phyloP scores from a whole-genome alignment of 352 stramenopile species.

The Globisporangium irregulare region DNA sequence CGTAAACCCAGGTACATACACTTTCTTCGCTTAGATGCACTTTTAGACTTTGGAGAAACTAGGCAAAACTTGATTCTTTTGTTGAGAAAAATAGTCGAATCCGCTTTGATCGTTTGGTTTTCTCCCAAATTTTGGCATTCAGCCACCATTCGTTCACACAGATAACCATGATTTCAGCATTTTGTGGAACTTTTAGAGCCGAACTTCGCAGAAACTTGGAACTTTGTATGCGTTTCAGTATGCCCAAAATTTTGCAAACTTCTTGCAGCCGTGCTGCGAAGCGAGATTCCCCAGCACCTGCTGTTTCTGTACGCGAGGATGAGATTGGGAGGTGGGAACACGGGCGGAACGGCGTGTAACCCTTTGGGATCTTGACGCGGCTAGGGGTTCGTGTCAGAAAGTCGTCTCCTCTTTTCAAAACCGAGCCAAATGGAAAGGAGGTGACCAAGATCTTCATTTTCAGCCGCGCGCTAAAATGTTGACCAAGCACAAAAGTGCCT shows the following conservation, averaged over 20 bases:
- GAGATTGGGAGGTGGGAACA: conserved; percentile 9
- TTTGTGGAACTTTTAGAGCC: background rate
- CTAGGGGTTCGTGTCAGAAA: conserved; percentile 7
- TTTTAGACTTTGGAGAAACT: background rate
- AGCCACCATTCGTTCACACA: background rate
- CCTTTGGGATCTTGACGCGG: background rate
- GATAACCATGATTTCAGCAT: background rate
- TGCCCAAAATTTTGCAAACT: background rate
- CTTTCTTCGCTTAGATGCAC: background rate
- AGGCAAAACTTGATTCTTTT: background rate
- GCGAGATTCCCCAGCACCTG: conserved; percentile 1
- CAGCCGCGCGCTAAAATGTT: background rate
- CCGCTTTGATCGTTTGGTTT: background rate
- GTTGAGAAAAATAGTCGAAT: background rate
- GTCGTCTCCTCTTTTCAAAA: background rate
- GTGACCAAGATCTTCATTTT: conserved; percentile 1
- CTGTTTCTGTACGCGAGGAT: conserved; percentile 8
- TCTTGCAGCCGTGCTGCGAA: background rate
- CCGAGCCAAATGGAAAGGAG: background rate
- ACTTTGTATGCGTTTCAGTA: background rate
- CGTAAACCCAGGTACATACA: background rate
- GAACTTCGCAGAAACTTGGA: background rate
- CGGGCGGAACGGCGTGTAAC: background rate
- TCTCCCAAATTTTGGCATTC: background rate
- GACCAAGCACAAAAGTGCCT: background rate